A percentile compares a stretch with the other conserved stretches of the same genome.
phyloP scores from a whole-genome alignment of 108 stramenopile genomes.

The Discostella stelligeroides region DNA sequence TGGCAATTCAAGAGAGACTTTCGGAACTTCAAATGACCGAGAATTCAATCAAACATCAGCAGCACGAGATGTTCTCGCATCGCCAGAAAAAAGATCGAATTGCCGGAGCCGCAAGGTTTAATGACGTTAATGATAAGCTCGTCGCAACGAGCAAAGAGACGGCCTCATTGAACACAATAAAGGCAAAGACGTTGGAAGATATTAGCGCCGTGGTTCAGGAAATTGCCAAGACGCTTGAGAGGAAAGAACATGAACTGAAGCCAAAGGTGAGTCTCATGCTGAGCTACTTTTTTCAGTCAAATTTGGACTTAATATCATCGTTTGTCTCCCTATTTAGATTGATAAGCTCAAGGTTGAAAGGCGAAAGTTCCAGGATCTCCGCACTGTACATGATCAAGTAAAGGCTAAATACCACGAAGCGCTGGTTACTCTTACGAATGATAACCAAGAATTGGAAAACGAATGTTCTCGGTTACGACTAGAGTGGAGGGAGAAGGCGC shows the following conservation, averaged over 20 bases:
- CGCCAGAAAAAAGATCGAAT: constrained; percentile 63
- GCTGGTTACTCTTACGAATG: constrained; percentile 53
- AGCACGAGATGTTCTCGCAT: constrained; percentile 52
- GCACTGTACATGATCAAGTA: constrained; percentile 55
- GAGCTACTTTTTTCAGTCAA: not conserved
- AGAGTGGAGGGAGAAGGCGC: constrained; percentile 50
- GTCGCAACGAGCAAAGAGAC: constrained; percentile 65
- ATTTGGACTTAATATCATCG: not conserved
- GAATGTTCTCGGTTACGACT: constrained; percentile 56
- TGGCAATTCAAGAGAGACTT: constrained; percentile 42
- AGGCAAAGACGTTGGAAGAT: constrained; percentile 71
- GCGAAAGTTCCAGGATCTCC: constrained; percentile 47
- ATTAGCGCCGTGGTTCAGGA: constrained; percentile 65
- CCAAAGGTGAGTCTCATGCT: constrained; percentile 43
- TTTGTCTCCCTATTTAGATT: constrained; percentile 25
- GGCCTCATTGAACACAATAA: constrained; percentile 60
- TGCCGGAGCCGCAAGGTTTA: constrained; percentile 74
- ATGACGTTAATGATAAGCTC: constrained; percentile 54
- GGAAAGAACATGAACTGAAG: constrained; percentile 53
- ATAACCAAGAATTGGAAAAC: constrained; percentile 59
- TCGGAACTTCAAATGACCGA: constrained; percentile 57
- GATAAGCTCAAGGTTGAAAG: constrained; percentile 55
- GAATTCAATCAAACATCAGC: constrained; percentile 50
- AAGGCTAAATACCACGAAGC: constrained; percentile 54
- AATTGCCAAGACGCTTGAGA: constrained; percentile 64